Percentiles rank a stretch among this genome's conserved stretches.
These are phyloP conservation scores for Ogataea nonfermentans DNA, from an alignment of 805 yeast species.

Conservation along the genomic window DNA sequence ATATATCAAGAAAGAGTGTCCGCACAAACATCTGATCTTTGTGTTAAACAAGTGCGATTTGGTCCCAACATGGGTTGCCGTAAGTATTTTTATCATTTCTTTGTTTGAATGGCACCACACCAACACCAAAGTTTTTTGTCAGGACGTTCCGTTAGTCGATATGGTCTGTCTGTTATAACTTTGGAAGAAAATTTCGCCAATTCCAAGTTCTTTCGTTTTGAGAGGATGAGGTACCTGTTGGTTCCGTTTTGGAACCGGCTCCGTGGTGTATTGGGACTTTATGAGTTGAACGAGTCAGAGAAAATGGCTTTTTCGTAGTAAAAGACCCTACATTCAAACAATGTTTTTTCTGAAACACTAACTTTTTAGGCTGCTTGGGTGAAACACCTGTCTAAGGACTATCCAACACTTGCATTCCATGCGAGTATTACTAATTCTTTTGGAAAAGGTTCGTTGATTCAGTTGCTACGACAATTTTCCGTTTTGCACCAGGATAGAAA, in stretches of 20 bases:
- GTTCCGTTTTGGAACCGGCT: constrained; percentile 44
- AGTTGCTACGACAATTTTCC: constrained; percentile 88
- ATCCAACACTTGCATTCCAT: constrained; percentile 95
- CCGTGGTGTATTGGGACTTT: constrained; percentile 51
- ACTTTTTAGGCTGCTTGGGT: constrained; percentile 92
- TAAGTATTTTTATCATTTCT: constrained; percentile 51
- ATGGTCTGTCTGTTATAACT: constrained; percentile 91
- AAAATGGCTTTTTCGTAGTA: constrained; percentile 71
- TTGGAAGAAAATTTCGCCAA: constrained; percentile 83
- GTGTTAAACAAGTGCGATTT: constrained; percentile 96
- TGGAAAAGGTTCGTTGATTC: constrained; percentile 96
- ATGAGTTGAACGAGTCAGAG: constrained; percentile 69
- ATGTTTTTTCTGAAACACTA: constrained; percentile 14
- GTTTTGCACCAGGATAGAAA: constrained; percentile 87
- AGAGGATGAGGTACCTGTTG: constrained; percentile 31
- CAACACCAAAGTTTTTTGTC: constrained; percentile 84
- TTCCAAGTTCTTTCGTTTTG: constrained; percentile 48
- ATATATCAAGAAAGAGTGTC: constrained; percentile 87
- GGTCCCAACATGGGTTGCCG: constrained; percentile 99
- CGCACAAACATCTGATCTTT: constrained; percentile 93
- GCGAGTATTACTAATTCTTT: constrained; percentile 96
- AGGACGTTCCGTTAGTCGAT: constrained; percentile 54
- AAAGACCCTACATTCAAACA: constrained; percentile 66
- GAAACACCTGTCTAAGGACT: constrained; percentile 84
- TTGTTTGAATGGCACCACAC: constrained; percentile 8